phyloP scores from a whole-genome alignment of 2,329 filamentous ascomycete species.

The Alternaria sp. region DNA sequence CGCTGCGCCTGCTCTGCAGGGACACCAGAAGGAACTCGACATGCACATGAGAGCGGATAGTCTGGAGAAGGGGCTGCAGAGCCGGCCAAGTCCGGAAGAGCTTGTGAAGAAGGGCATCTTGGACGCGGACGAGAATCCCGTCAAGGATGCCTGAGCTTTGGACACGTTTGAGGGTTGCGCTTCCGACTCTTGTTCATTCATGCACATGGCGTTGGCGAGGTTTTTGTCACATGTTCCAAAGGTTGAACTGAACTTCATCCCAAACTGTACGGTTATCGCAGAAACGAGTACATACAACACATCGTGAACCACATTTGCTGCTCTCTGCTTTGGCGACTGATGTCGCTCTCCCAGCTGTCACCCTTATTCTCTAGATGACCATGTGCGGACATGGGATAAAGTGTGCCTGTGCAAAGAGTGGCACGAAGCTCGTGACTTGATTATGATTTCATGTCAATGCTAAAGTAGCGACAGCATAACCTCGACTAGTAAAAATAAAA shows the following conservation, averaged over 20 bases:
- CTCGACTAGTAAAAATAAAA: constrained; percentile 5
- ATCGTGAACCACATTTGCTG: not conserved
- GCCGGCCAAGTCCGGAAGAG: constrained; percentile 77
- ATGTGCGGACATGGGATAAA: not conserved
- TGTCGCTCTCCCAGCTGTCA: not conserved
- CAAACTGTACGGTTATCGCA: constrained; percentile 14
- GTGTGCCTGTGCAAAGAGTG: constrained; percentile 18
- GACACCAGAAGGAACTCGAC: constrained; percentile 83
- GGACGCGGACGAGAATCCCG: constrained; percentile 52
- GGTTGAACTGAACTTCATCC: not conserved
- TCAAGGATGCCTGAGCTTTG: constrained; percentile 36
- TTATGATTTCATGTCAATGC: constrained; percentile 17
- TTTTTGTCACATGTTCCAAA: constrained; percentile 8
- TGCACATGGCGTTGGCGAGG: constrained; percentile 10
- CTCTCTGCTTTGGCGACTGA: not conserved
- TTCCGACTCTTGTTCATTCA: not conserved
- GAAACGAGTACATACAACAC: constrained; percentile 10
- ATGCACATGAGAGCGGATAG: constrained; percentile 87
- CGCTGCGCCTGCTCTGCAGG: constrained; percentile 80
- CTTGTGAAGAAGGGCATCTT: constrained; percentile 83
- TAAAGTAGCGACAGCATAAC: not conserved
- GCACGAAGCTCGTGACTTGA: constrained; percentile 30
- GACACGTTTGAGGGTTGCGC: not conserved
- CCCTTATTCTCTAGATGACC: not conserved
- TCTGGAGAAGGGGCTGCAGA: constrained; percentile 84